Conservation (phyloP, 768 basidiomycete genomes). For the Hydnum rufescens region DNA sequence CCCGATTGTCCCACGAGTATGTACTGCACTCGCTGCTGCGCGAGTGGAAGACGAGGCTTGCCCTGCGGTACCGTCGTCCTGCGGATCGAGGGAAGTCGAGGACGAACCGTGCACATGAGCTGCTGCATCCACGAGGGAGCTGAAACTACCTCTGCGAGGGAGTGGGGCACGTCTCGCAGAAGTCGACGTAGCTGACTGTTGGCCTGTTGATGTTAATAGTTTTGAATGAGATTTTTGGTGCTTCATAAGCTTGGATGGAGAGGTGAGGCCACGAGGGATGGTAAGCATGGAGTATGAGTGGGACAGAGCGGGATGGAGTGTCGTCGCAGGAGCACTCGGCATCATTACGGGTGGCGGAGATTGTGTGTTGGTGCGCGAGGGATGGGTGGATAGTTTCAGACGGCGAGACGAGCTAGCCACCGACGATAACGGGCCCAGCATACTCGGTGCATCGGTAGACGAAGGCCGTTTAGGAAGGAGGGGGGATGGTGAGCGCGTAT, state of each 20-base stretch:
- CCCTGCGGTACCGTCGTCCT: background rate
- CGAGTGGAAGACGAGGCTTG: background rate
- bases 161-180: background rate
- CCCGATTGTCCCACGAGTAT: background rate
- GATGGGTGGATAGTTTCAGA: background rate
- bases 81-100: conserved; percentile 3
- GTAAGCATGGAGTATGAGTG: background rate
- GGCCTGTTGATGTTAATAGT: background rate
- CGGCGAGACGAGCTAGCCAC: background rate
- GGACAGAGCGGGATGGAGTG: background rate
- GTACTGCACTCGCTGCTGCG: background rate
- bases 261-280: background rate
- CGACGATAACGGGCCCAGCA: background rate
- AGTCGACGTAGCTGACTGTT: background rate
- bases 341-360: conserved; percentile 28
- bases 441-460: conserved; percentile 33
- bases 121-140: conserved; percentile 3
- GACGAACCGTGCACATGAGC: background rate
- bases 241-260: conserved; percentile 6
- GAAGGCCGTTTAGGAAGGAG: conserved; percentile 47
- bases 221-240: conserved; percentile 9
- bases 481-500: conserved; percentile 27
- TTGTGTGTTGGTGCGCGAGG: background rate
- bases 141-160: conserved; percentile 8
- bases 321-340: too few species aligned